Percentiles rank a stretch among this genome's conserved stretches.
phyloP scores from a whole-genome alignment of 192 early-diverging fungal species.

The Coemansia sp. region DNA sequence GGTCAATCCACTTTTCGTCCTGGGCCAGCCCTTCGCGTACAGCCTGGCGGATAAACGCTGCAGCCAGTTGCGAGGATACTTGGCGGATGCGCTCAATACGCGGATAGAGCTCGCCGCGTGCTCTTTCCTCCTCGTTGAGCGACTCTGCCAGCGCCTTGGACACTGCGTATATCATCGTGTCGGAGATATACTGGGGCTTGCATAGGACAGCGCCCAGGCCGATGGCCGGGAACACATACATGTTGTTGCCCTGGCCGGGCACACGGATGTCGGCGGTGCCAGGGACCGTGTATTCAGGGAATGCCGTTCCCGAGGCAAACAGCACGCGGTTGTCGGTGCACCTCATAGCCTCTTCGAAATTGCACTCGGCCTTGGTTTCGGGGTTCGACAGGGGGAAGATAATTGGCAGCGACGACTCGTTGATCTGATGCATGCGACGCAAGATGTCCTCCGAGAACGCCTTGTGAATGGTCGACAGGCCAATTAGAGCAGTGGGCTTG shows the following conservation, averaged over 20 bases:
- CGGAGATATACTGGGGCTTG: conserved; percentile 67
- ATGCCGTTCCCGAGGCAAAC: conserved; percentile 91
- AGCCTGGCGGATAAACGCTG: conserved; percentile 60
- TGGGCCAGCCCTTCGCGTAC: conserved; percentile 51
- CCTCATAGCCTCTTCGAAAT: conserved; percentile 82
- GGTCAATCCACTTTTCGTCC: conserved; percentile 28
- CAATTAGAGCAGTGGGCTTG: conserved; percentile 86
- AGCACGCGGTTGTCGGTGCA: conserved; percentile 73
- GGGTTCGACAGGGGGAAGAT: conserved; percentile 91
- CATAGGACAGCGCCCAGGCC: conserved; percentile 82
- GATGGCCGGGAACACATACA: conserved; percentile 96
- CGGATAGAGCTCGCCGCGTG: conserved; percentile 71
- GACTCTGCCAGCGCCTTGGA: conserved; percentile 69
- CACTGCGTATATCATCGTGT: conserved; percentile 76
- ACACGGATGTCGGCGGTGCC: conserved; percentile 47
- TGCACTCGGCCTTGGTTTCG: conserved; percentile 86
- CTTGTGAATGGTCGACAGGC: conserved; percentile 74
- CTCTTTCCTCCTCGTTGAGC: conserved; percentile 59
- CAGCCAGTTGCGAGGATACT: conserved; percentile 67
- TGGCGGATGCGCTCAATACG: conserved; percentile 72
- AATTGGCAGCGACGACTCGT: conserved; percentile 62
- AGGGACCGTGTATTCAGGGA: conserved; percentile 68
- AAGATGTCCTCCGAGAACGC: conserved; percentile 74
- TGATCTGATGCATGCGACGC: conserved; percentile 68
- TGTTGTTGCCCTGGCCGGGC: conserved; percentile 91